Evolutionary conservation across 768 basidiomycete species (phyloP), one percentile per base, ranked within the genome.

Genomic region (Tulasnella sp.): DNA sequence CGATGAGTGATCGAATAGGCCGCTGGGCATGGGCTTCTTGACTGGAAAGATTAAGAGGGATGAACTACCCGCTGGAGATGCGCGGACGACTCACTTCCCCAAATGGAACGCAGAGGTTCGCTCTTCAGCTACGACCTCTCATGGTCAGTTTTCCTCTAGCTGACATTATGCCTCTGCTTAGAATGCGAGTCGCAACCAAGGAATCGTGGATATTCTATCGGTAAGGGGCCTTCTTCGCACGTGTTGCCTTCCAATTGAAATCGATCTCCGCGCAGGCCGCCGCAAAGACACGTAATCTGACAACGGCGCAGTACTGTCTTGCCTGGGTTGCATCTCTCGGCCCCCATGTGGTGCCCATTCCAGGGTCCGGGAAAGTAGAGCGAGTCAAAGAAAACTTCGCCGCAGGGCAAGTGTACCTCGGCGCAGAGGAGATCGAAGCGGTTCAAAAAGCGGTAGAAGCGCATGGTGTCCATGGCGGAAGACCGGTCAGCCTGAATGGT

Each of bases 1-100:
- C n/a, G n/a, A n/a, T n/a, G n/a, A n/a, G n/a, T n/a, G n/a, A n/a
- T n/a, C n/a, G n/a, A n/a, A n/a, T n/a, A 53, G 75, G 31, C 78
- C 79, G 0, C 71, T 80, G 0, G 78, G 79, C 3, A 68, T 70
- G n/a, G 78, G 79, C 3, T 70, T 80, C 64, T 67, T 81, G 35
- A 75, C 76, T 0, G 79, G 79, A 0, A 65, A 72, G 31, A 71
- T 80, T 63, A 77, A 73, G 61, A 53, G 39, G 1, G 65, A 67
- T 3, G 74, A 75, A 15, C 21, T 76, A 25, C 65, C 69, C 21
- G 74, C 70, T 60, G 73, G 72, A 27, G 75, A 76, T 58, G 54
- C 69, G 25, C 71, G 76, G 15, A 62, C 62, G 31, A n/a, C n/a
- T n/a, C 27, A 50, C 1, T 32, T 70, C 15, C 73, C 73, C 19